A percentile compares a stretch with the other conserved stretches of the same genome.
Evolutionary conservation across 768 basidiomycete species (phyloP).

Genomic region (Candolleomyces efflorescens): DNA sequence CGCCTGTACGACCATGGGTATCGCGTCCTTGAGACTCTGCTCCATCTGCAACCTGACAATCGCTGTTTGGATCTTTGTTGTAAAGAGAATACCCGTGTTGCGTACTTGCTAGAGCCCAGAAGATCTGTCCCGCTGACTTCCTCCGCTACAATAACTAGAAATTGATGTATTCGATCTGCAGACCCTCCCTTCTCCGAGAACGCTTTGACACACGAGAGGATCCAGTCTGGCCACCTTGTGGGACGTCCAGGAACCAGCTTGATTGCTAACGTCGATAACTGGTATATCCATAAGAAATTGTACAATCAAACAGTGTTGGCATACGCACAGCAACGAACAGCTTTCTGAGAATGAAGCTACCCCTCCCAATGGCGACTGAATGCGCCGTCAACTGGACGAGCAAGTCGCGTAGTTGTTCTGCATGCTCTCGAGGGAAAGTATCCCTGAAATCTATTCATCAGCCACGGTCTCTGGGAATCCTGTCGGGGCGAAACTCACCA

Average conservation of each 20-base stretch:
- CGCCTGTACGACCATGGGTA: slow-evolving; percentile 67
- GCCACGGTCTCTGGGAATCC: background rate
- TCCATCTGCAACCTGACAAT: slow-evolving; percentile 54
- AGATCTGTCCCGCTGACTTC: slow-evolving; percentile 77
- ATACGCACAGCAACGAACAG: slow-evolving; percentile 77
- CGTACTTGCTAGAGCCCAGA: slow-evolving; percentile 68
- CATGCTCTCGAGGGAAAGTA: slow-evolving; percentile 61
- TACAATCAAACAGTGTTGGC: slow-evolving; percentile 8
- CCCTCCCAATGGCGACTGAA: slow-evolving; percentile 52
- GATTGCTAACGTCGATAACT: slow-evolving; percentile 69
- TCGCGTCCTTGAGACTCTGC: slow-evolving; percentile 61
- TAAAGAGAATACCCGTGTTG: slow-evolving; percentile 10
- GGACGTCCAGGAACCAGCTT: slow-evolving; percentile 59
- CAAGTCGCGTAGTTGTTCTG: slow-evolving; percentile 54
- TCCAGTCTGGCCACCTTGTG: slow-evolving; percentile 73
- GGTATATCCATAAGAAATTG: slow-evolving; percentile 7
- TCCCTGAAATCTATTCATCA: slow-evolving; percentile 46
- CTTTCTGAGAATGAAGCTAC: slow-evolving; percentile 77
- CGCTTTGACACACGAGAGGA: slow-evolving; percentile 56
- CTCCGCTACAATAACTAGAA: slow-evolving; percentile 80
- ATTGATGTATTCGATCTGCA: slow-evolving; percentile 62
- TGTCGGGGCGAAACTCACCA: slow-evolving; percentile 49
- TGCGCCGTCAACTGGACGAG: slow-evolving; percentile 68
- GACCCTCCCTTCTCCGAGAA: slow-evolving; percentile 59
- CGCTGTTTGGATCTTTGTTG: background rate